Base-by-base conservation (phyloP, 176 grass and related monocot species). In the Oryza nivara region DNA sequence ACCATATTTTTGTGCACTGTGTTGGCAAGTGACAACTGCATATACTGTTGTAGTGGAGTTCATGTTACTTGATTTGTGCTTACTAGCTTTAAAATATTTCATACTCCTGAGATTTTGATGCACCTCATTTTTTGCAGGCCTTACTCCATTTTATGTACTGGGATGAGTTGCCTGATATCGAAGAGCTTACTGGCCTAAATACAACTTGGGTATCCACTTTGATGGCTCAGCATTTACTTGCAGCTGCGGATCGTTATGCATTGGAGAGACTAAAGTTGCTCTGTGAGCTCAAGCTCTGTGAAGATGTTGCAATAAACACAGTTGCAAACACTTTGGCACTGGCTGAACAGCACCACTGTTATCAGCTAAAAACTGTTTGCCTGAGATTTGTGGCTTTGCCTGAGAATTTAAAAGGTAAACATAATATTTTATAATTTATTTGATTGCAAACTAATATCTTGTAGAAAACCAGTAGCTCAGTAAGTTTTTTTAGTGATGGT, bases 101-200 rank as follows among this genome's bases (percentile, higher is more conserved):
- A 26, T 30, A 23, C 63, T 12, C 32, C 13, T 22, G 36, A 45
- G 66, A 63, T 28, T 12, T 70, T 79, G 35, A 3, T 46, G 13
- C 32, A 54, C 54, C 7, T 9, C 9, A 20, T 79, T 45, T 63
- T 83, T 68, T 86, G 20, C 88, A 99, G 97, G 97, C 93, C 67
- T 87, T 96, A 38, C 97, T 99, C 65, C 91, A 99, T 91, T 99
- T 92, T 78, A 99, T 99, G 84, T 99, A 99, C 68, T 99, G 97
- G 93, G 97, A 99, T 76, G 85, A 80, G 47, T 80, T 94, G 82
- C 90, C 93, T 63, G 92, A 99, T 73, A 86, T 96, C 44, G 97
- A 92, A 93, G 91, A 96, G 64, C 86, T 96, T 70, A 94, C 93
- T 77, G 93, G 97, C 73, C 46, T 94, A 15, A 92, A 91, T 77